Percentiles rank a stretch among this genome's conserved stretches.
Evolutionary conservation across 2,329 filamentous ascomycete genomes (phyloP).

Genomic region (Colletotrichum ledebouriae): DNA sequence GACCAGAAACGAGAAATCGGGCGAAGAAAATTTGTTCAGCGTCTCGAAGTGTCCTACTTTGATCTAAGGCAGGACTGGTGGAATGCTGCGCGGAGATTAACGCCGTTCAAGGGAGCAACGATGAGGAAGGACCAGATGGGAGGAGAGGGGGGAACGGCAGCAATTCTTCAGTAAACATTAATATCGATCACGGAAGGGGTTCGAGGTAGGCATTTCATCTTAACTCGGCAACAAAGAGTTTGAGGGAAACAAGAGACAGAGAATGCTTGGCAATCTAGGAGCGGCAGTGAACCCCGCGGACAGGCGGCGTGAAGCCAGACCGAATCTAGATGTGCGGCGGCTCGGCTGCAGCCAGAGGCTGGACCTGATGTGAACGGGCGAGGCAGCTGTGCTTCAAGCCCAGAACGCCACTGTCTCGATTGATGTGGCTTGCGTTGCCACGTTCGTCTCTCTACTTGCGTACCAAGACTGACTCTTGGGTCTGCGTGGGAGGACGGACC

Average conservation of each 20-base stretch:
- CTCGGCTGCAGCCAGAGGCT: slow-evolving; percentile 20
- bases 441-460: slow-evolving; percentile 4
- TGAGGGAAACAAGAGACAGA: slow-evolving; percentile 1
- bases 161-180: slow-evolving; percentile 5
- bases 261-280: slow-evolving; percentile 9
- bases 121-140: neutral
- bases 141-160: neutral
- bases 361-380: slow-evolving; percentile 17
- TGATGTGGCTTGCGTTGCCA: slow-evolving; percentile 27
- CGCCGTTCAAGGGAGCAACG: slow-evolving; percentile 12
- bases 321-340: slow-evolving; percentile 34
- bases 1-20: neutral
- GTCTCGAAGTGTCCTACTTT: neutral
- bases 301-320: slow-evolving; percentile 7
- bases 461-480: slow-evolving; percentile 2
- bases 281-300: slow-evolving; percentile 8
- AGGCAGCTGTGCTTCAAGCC: slow-evolving; percentile 28
- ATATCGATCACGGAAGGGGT: neutral
- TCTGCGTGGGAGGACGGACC: neutral
- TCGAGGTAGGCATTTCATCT: slow-evolving; percentile 10
- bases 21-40: slow-evolving; percentile 1
- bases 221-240: slow-evolving; percentile 19
- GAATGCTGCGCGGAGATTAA: slow-evolving; percentile 26
- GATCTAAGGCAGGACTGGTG: slow-evolving; percentile 14
- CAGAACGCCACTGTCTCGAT: slow-evolving; percentile 21